These are phyloP conservation scores for Dillenia turbinata DNA, from an alignment of 164 flowering plant species.

Conservation along the genomic window DNA sequence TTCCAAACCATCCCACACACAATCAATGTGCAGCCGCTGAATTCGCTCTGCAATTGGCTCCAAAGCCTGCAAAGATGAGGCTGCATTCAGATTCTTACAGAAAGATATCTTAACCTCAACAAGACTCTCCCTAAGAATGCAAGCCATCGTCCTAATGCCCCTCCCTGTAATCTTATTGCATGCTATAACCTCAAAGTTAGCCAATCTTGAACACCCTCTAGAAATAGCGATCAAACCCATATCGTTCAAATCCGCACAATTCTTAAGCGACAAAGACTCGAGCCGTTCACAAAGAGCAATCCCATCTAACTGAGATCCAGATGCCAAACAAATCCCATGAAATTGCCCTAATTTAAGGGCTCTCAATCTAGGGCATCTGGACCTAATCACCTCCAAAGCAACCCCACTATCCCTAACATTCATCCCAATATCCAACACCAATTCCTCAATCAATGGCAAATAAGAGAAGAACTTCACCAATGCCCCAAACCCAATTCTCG, in stretches of 20 bases:
- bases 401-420: constrained; percentile 61
- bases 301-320: constrained; percentile 64
- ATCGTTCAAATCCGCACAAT: constrained; percentile 66
- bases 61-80: constrained; percentile 47
- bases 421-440: constrained; percentile 63
- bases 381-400: constrained; percentile 51
- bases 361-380: constrained; percentile 54
- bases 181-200: constrained; percentile 64
- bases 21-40: constrained; percentile 71
- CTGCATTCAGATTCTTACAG: constrained; percentile 65
- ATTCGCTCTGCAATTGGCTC: constrained; percentile 65
- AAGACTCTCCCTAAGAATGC: constrained; percentile 47
- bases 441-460: constrained; percentile 55
- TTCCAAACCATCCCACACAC: constrained; percentile 53
- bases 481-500: constrained; percentile 35
- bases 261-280: constrained; percentile 53
- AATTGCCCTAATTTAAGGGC: constrained; percentile 72
- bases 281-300: constrained; percentile 64
- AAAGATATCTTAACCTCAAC: constrained; percentile 64
- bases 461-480: constrained; percentile 49
- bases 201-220: constrained; percentile 62
- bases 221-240: constrained; percentile 63
- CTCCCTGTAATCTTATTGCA: constrained; percentile 56
- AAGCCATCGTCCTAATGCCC: constrained; percentile 59
- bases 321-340: constrained; percentile 61